phyloP scores from a whole-genome alignment of 805 yeast species.

The Ogataea henricii region DNA sequence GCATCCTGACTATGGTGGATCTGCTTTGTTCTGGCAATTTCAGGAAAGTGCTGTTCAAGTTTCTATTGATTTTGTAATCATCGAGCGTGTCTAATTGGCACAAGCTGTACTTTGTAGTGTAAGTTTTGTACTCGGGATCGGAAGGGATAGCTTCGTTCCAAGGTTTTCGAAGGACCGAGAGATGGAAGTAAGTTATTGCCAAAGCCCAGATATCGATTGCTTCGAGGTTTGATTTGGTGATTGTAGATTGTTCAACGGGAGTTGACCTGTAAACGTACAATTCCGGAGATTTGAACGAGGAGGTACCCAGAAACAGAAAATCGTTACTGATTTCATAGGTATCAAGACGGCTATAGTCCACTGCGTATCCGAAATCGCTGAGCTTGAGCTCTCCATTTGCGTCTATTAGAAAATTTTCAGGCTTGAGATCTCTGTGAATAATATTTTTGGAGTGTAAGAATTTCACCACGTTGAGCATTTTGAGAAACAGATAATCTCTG shows the following conservation, averaged over 20 bases:
- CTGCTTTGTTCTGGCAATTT: conserved; percentile 18
- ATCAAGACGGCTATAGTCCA: conserved; percentile 34
- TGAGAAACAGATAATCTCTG: conserved; percentile 48
- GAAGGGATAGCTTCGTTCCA: conserved; percentile 45
- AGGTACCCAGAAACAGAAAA: conserved; percentile 47
- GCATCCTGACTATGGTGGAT: conserved; percentile 27
- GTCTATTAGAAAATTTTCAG: conserved; percentile 54
- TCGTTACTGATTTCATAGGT: conserved; percentile 22
- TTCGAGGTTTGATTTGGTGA: conserved; percentile 31
- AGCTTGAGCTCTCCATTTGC: conserved; percentile 45
- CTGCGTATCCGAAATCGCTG: conserved; percentile 54
- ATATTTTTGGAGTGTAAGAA: conserved; percentile 45
- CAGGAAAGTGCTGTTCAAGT: conserved; percentile 14
- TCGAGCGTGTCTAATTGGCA: conserved; percentile 18
- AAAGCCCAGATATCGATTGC: conserved; percentile 54
- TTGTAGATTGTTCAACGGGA: conserved; percentile 13
- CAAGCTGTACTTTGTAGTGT: conserved; percentile 15
- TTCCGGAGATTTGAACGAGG: conserved; percentile 58
- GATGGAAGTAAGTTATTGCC: conserved; percentile 50
- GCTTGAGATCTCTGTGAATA: conserved; percentile 55
- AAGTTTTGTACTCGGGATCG: conserved; percentile 29
- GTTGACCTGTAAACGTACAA: conserved; percentile 28
- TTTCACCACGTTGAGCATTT: conserved; percentile 53
- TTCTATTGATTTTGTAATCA: conserved; percentile 22
- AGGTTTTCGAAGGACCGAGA: conserved; percentile 46